Percentiles rank a stretch among this genome's conserved stretches.
These are phyloP conservation scores for Umbelopsis sp. DNA, from an alignment of 371 early-diverging fungal species.

Conservation along the genomic window DNA sequence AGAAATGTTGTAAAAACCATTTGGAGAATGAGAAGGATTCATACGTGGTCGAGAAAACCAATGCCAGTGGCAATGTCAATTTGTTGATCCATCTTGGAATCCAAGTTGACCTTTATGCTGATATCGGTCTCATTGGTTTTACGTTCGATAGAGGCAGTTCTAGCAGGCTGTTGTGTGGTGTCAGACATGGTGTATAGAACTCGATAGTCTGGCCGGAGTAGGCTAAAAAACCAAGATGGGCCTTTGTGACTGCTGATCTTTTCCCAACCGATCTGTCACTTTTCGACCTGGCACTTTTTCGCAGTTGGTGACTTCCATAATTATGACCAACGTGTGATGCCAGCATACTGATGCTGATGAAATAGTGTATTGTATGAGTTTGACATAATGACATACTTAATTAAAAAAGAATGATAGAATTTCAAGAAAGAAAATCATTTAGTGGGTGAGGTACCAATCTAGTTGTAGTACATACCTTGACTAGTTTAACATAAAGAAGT, in stretches of 20 bases:
- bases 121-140: conserved; percentile 97
- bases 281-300: not conserved
- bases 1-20: not conserved
- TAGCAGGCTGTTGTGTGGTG: conserved; percentile 25
- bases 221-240: not conserved
- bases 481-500: too few species aligned
- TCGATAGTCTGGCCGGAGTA: not conserved
- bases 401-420: too few species aligned
- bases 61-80: conserved; percentile 91
- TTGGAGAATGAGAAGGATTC: not conserved
- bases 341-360: too few species aligned
- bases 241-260: conserved; percentile 13
- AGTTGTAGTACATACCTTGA: too few species aligned
- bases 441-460: too few species aligned
- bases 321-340: too few species aligned
- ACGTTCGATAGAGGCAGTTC: conserved; percentile 72
- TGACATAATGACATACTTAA: too few species aligned
- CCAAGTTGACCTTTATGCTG: conserved; percentile 66
- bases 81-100: conserved; percentile 57
- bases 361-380: too few species aligned
- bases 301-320: not conserved
- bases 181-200: not conserved
- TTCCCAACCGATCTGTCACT: not conserved
- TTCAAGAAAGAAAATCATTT: too few species aligned
- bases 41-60: conserved; percentile 96